These are phyloP conservation scores for Puccinia hordei DNA, from an alignment of 1,284 basidiomycete genomes.

Conservation along the genomic window DNA sequence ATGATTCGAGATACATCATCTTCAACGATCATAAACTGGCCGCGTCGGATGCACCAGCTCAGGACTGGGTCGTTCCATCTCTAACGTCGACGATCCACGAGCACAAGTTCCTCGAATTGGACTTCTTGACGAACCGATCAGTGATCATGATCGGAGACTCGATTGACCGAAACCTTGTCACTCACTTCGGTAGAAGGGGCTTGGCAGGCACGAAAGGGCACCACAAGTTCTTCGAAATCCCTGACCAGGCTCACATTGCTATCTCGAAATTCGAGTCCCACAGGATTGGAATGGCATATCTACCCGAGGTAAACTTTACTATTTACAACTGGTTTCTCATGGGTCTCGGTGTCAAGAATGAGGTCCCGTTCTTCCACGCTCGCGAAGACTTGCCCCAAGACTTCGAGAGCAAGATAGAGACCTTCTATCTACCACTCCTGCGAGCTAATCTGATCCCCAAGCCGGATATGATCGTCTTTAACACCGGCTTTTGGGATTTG, in stretches of 20 bases:
- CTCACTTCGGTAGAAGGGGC: conserved; percentile 26
- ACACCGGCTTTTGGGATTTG: conserved; percentile 48
- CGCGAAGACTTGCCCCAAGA: conserved; percentile 43
- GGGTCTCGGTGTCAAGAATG: conserved; percentile 20
- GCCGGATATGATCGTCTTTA: conserved; percentile 45
- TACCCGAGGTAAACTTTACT: conserved; percentile 33
- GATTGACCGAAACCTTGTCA: conserved; percentile 40
- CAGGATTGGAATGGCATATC: conserved; percentile 21
- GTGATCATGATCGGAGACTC: conserved; percentile 48
- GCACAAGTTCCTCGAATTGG: conserved; percentile 23
- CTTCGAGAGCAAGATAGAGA: conserved; percentile 13
- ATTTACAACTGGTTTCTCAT: conserved; percentile 49
- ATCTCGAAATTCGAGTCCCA: conserved; percentile 36
- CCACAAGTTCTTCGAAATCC: conserved; percentile 21
- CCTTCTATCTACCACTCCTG: conserved; percentile 26
- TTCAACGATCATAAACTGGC: conserved; percentile 15
- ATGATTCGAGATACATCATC: conserved; percentile 42
- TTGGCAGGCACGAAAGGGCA: conserved; percentile 3
- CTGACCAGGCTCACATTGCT: conserved; percentile 18
- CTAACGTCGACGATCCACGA: conserved; percentile 22
- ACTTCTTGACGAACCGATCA: conserved; percentile 32
- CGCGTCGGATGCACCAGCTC: neutral
- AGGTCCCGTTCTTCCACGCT: conserved; percentile 46
- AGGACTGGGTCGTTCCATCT: conserved; percentile 41
- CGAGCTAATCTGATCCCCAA: conserved; percentile 8